Percentiles rank a stretch among this genome's conserved stretches.
Conservation (phyloP, 768 basidiomycete species). For the Hemileccinum impolitum region DNA sequence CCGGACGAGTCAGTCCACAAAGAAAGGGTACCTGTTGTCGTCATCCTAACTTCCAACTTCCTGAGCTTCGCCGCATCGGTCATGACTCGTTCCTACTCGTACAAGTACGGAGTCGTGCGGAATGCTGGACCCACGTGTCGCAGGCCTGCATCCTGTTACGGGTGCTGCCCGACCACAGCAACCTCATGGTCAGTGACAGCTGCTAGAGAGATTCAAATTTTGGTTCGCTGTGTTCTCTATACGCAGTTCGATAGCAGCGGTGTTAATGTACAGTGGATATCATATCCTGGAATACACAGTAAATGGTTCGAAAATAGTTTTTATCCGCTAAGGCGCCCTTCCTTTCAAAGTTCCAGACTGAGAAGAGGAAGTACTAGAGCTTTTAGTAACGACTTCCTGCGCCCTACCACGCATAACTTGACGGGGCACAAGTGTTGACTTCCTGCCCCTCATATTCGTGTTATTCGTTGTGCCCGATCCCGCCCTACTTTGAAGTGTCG, state of each 20-base stretch:
- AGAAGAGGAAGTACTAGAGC: constrained; percentile 24
- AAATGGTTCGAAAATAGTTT: neutral
- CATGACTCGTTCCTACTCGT: too few relatives aligned
- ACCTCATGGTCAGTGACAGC: neutral
- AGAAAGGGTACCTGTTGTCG: too few relatives aligned
- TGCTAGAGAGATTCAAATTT: neutral
- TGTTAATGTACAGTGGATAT: constrained; percentile 26
- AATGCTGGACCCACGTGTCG: too few relatives aligned
- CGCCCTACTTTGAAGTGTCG: constrained; percentile 6
- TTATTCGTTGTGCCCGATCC: constrained; percentile 9
- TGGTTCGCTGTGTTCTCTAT: neutral
- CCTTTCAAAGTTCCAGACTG: constrained; percentile 24
- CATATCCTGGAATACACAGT: neutral
- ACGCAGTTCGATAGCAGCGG: constrained; percentile 8
- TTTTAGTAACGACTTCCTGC: constrained; percentile 19
- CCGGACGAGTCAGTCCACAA: neutral
- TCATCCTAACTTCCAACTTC: too few relatives aligned
- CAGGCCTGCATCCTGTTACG: too few relatives aligned
- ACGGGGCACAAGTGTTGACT: constrained; percentile 4
- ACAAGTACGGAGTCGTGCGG: too few relatives aligned
- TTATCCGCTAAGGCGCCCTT: constrained; percentile 12
- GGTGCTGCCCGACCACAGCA: too few relatives aligned
- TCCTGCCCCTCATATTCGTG: constrained; percentile 15
- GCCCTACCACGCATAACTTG: constrained; percentile 8
- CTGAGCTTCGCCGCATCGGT: too few relatives aligned